Percentiles rank a stretch among this genome's conserved stretches.
Conservation (phyloP, 352 stramenopile genomes). For the Phytophthora meadii region DNA sequence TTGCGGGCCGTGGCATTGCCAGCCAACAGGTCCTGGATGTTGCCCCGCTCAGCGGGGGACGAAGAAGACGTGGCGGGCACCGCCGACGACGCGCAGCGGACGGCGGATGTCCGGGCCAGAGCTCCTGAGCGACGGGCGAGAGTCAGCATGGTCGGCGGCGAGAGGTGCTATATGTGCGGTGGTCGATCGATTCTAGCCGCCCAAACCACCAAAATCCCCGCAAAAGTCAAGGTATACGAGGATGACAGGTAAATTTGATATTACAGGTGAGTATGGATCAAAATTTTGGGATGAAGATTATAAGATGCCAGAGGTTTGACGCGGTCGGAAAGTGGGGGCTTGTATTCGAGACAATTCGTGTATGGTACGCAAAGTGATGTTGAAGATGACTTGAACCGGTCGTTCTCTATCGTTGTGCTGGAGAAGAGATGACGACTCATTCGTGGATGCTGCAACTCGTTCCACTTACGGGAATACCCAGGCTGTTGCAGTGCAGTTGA, state of each 20-base stretch:
- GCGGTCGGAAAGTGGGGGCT: slow-evolving; percentile 13
- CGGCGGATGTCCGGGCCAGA: slow-evolving; percentile 26
- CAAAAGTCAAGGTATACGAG: not conserved
- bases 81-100: slow-evolving; percentile 37
- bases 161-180: not conserved
- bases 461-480: too few relatives aligned
- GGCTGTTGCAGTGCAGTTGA: too few relatives aligned
- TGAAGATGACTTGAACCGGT: not conserved
- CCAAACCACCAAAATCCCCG: slow-evolving; percentile 35
- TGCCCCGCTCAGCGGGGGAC: slow-evolving; percentile 57
- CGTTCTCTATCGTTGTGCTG: too few relatives aligned
- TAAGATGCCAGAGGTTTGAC: slow-evolving; percentile 8
- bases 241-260: not conserved
- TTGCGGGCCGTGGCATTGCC: slow-evolving; percentile 78
- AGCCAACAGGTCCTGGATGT: slow-evolving; percentile 72
- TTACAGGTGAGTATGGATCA: not conserved
- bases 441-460: too few relatives aligned
- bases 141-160: slow-evolving; percentile 39
- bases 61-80: slow-evolving; percentile 27
- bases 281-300: not conserved
- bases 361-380: slow-evolving; percentile 9
- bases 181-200: slow-evolving; percentile 34
- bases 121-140: slow-evolving; percentile 47
- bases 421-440: not conserved
- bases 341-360: slow-evolving; percentile 14